Percentiles rank a stretch among this genome's conserved stretches.
These are phyloP conservation scores for Myxozyma geophila DNA, from an alignment of 805 yeast genomes.

Conservation along the genomic window DNA sequence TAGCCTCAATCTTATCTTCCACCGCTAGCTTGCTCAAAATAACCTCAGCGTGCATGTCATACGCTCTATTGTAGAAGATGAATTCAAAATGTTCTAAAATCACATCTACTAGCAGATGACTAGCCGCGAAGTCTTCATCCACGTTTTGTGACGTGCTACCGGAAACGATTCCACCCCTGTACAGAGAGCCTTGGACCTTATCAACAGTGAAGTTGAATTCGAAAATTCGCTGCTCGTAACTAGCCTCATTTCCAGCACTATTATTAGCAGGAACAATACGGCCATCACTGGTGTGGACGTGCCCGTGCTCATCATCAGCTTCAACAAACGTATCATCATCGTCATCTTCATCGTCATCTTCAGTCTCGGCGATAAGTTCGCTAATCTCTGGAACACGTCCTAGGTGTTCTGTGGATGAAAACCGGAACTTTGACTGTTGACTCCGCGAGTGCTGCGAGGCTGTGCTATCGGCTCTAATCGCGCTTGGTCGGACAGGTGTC, in stretches of 20 bases:
- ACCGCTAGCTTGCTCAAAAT: slow-evolving; percentile 67
- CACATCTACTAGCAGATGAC: slow-evolving; percentile 69
- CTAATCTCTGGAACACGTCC: slow-evolving; percentile 12
- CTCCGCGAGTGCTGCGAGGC: slow-evolving; percentile 3
- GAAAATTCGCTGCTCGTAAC: slow-evolving; percentile 60
- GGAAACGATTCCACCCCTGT: slow-evolving; percentile 51
- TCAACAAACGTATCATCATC: slow-evolving; percentile 33
- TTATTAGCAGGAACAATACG: slow-evolving; percentile 1
- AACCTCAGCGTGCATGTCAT: slow-evolving; percentile 68
- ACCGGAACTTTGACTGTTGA: slow-evolving; percentile 9
- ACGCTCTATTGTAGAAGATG: slow-evolving; percentile 61
- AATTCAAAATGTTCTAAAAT: slow-evolving; percentile 68
- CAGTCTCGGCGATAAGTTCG: slow-evolving; percentile 29
- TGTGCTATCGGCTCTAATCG: slow-evolving; percentile 1
- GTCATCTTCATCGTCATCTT: slow-evolving; percentile 40
- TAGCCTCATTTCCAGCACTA: slow-evolving; percentile 8
- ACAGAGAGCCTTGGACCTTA: slow-evolving; percentile 65
- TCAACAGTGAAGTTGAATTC: slow-evolving; percentile 77
- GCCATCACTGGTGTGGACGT: slow-evolving; percentile 20
- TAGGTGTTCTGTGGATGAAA: slow-evolving; percentile 8
- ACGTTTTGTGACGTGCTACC: slow-evolving; percentile 52
- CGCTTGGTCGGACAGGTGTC: not conserved
- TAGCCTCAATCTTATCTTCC: slow-evolving; percentile 72
- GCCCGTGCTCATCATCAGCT: slow-evolving; percentile 22
- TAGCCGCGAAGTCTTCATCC: slow-evolving; percentile 18